These are phyloP conservation scores for Linum usitatissimum DNA, from an alignment of 345 rosid species.

Conservation along the genomic window DNA sequence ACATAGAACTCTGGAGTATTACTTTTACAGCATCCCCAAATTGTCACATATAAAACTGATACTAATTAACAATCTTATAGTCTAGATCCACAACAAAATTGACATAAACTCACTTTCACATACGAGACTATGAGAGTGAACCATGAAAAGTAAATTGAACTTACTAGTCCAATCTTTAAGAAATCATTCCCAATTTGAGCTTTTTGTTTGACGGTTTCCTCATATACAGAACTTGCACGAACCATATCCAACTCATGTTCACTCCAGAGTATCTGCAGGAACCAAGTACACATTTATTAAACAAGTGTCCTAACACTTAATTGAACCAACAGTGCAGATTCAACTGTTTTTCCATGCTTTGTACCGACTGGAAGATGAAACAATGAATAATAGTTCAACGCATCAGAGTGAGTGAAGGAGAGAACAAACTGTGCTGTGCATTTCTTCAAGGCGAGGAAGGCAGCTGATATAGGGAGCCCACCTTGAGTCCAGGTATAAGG, in stretches of 20 bases:
- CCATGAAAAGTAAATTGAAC: constrained; percentile 11
- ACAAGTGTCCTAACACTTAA: not conserved
- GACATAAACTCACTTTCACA: not conserved
- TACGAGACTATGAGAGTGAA: not conserved
- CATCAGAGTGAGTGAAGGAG: not conserved
- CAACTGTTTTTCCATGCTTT: not conserved
- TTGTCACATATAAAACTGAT: not conserved
- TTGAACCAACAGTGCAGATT: not conserved
- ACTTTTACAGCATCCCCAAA: not conserved
- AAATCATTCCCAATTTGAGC: constrained; percentile 45
- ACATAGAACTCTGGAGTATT: not conserved
- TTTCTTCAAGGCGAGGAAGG: constrained; percentile 50
- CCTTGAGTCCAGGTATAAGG: constrained; percentile 41
- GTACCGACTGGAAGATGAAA: not conserved
- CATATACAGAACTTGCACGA: constrained; percentile 43
- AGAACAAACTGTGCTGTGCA: constrained; percentile 51
- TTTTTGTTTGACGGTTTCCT: constrained; percentile 54
- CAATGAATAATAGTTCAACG: not conserved
- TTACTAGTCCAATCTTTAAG: constrained; percentile 35
- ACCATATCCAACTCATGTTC: constrained; percentile 60
- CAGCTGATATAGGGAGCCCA: constrained; percentile 66
- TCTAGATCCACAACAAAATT: not conserved
- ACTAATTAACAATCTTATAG: not conserved
- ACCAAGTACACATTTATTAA: not conserved
- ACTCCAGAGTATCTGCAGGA: constrained; percentile 64